Percentiles rank a stretch among this genome's conserved stretches.
Conservation (phyloP, 495 filamentous ascomycete genomes). For the Penicillium atrosanguineum region DNA sequence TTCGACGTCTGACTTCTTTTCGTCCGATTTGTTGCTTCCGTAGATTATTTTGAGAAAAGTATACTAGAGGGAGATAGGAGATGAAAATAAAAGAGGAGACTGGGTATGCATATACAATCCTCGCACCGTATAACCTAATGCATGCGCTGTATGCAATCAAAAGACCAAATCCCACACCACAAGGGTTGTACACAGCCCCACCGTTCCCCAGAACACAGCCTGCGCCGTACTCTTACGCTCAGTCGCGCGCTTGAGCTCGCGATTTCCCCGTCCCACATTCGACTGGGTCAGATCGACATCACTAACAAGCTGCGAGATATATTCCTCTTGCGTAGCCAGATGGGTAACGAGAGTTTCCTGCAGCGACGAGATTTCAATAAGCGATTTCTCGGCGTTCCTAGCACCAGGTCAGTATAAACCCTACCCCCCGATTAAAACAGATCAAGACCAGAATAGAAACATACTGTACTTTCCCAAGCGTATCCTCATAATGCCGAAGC, state of each 20-base stretch:
- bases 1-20: too few species aligned
- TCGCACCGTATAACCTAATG: neutral
- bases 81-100: too few species aligned
- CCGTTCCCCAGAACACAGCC: constrained; percentile 84
- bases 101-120: neutral
- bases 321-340: constrained; percentile 76
- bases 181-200: constrained; percentile 74
- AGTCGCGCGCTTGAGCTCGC: constrained; percentile 81
- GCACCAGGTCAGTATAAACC: neutral
- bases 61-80: neutral
- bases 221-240: constrained; percentile 79
- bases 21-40: neutral
- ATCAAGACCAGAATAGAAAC: too few species aligned
- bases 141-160: constrained; percentile 34
- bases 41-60: too few species aligned
- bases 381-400: constrained; percentile 85
- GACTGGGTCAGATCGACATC: constrained; percentile 78
- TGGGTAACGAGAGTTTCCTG: constrained; percentile 86
- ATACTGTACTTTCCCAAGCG: constrained; percentile 87
- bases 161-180: constrained; percentile 94
- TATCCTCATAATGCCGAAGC: constrained; percentile 88
- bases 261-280: constrained; percentile 87
- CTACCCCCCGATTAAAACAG: too few species aligned
- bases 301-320: constrained; percentile 83
- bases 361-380: constrained; percentile 89